Conservation (phyloP, 2,329 filamentous ascomycete species). For the Thielaviopsis cerberus region DNA sequence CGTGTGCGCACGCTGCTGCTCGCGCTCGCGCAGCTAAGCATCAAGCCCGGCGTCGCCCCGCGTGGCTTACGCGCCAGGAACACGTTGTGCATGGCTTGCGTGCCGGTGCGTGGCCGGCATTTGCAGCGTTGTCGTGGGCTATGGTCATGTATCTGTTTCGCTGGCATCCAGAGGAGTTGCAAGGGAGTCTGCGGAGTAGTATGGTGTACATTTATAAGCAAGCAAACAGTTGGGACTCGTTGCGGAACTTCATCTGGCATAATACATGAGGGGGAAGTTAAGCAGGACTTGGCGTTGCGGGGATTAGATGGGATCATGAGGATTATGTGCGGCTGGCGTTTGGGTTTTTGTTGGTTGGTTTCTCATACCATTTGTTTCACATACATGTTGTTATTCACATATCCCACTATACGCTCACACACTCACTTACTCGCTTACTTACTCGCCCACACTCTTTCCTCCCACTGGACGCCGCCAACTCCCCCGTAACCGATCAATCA, state of each 20-base stretch:
- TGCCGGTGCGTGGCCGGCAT: constrained; percentile 71
- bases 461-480: neutral
- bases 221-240: constrained; percentile 72
- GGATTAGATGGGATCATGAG: neutral
- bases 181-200: constrained; percentile 77
- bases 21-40: constrained; percentile 62
- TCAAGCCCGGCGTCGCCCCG: constrained; percentile 39
- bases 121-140: constrained; percentile 81
- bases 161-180: constrained; percentile 77
- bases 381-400: neutral
- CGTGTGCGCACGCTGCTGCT: constrained; percentile 79
- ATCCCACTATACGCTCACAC: too few species aligned
- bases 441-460: neutral
- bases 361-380: neutral
- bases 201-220: constrained; percentile 96
- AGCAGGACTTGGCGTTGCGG: neutral
- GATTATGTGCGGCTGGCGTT: neutral
- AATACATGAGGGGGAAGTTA: constrained; percentile 37
- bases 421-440: neutral
- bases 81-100: constrained; percentile 23
- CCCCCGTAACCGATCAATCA: neutral
- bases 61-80: neutral
- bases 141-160: constrained; percentile 90
- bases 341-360: neutral
- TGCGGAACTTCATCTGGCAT: constrained; percentile 70